Base-by-base conservation (phyloP, 2,329 filamentous ascomycete genomes). In the Cryphonectria parasitica region DNA sequence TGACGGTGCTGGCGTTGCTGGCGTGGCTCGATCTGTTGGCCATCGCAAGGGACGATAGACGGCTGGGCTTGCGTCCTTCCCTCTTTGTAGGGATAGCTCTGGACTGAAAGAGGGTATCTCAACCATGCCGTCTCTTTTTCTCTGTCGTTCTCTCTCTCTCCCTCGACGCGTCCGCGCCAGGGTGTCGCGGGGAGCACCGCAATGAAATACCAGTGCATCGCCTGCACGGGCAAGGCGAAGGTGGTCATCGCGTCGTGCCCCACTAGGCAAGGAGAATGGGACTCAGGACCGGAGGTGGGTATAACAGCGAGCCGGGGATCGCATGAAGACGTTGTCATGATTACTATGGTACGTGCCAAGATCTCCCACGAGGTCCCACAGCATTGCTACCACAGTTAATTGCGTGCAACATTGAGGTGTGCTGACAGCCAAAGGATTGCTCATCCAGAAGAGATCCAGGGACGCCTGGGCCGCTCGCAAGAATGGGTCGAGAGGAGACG, bases 1-100 rank as follows among this genome's bases (percentile, higher is more conserved):
- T 82, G 61, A 79, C 78, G 58, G 81, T 76, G 72, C 80, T 82
- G 63, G 71, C 66, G 28, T 56, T 66, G 66, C 71, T 72, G 66
- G 67, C 66, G 36, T 68, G 71, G 34, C 56, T 71, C 10, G 54
- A 67, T 41, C 45, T 66, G 61, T 60, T 63, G 22, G 69, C 45
- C 69, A 71, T 70, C 28, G 63, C 41, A 60, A 49, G 19, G 58
- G 34, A 43, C 11, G 52, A 22, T 19, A 34, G 36, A 4, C 28
- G 39, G 49, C 58, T 64, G 45, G 31, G 41, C 36, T 15, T 31
- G 64, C 52, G n/a, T 34, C 28, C 61, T 62, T 62, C 13, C 28
- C 28, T 25, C 19, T 22, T 19, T 25, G 28, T 41, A 19, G 36
- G 36, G 49, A 39, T 60, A 39, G 61, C 49, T 58, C 64, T 69